These are phyloP conservation scores for Aspergillus indologenus DNA, from an alignment of 495 filamentous ascomycete genomes.

Conservation along the genomic window DNA sequence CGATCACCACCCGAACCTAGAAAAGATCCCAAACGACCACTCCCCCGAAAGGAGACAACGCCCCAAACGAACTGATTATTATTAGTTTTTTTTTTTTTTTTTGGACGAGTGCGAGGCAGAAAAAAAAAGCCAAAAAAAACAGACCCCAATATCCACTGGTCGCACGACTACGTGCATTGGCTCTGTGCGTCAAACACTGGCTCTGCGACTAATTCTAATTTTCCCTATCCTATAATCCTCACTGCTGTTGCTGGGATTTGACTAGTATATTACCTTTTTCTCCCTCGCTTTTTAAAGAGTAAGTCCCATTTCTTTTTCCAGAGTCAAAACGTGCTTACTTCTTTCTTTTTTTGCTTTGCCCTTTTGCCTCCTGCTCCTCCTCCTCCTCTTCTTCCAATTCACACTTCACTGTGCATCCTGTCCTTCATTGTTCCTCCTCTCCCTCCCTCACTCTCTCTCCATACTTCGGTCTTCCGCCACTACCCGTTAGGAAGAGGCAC, in stretches of 20 bases:
- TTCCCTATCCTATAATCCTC: not conserved
- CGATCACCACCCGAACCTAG: constrained; percentile 22
- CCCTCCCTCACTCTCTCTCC: not conserved
- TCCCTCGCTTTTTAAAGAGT: constrained; percentile 1
- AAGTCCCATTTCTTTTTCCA: constrained; percentile 6
- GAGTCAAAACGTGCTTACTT: not conserved
- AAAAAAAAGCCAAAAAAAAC: constrained; percentile 3
- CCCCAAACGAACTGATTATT: constrained; percentile 8
- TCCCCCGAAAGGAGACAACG: constrained; percentile 13
- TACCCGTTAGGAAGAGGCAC: not conserved
- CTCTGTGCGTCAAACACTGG: constrained; percentile 17
- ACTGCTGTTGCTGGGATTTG: not conserved
- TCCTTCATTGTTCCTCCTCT: constrained; percentile 1
- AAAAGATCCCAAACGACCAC: constrained; percentile 12
- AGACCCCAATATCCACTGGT: constrained; percentile 10
- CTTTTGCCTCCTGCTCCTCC: no score
- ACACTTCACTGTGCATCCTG: constrained; percentile 1
- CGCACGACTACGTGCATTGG: constrained; percentile 18
- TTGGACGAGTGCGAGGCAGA: not conserved
- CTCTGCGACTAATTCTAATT: not conserved
- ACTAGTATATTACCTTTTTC: not conserved
- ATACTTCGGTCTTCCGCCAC: constrained; percentile 1
- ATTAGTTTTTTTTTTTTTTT: no score
- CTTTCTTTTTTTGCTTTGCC: constrained; percentile 2
- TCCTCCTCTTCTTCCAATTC: constrained; percentile 1